Conservation (phyloP, 805 yeast genomes). For the Pichia heedii region DNA sequence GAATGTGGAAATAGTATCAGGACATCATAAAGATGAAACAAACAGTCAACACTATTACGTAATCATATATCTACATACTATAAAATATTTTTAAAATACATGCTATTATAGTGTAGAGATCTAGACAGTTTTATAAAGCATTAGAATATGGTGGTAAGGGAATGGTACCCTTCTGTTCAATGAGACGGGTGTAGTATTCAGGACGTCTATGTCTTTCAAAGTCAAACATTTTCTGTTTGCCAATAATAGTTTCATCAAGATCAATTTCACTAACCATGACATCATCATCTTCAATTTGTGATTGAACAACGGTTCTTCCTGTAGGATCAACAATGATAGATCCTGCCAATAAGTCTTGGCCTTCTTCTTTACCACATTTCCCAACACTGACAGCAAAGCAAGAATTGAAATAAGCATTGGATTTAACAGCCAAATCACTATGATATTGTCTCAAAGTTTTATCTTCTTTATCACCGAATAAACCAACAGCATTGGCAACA, state of each 20-base stretch:
- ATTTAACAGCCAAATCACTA: constrained; percentile 27
- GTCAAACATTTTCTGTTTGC: constrained; percentile 30
- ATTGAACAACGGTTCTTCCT: constrained; percentile 27
- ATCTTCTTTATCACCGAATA: constrained; percentile 27
- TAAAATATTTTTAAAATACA: no score
- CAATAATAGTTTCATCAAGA: constrained; percentile 28
- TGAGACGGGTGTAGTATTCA: constrained; percentile 23
- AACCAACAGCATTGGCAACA: constrained; percentile 27
- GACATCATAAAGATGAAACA: no score
- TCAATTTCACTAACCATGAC: constrained; percentile 27
- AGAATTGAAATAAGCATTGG: constrained; percentile 30
- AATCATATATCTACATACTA: no score
- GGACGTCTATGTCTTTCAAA: constrained; percentile 32
- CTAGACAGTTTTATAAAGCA: neutral
- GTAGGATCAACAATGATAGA: constrained; percentile 31
- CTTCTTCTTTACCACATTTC: constrained; percentile 31
- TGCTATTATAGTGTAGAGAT: neutral
- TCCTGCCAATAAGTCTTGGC: constrained; percentile 29
- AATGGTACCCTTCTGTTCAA: constrained; percentile 24
- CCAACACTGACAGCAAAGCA: constrained; percentile 29
- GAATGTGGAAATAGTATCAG: no score
- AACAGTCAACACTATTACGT: no score
- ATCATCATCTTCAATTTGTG: constrained; percentile 14
- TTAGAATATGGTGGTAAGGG: constrained; percentile 2
- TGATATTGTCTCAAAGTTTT: constrained; percentile 26